Evolutionary conservation across 2,329 filamentous ascomycete species (phyloP), one percentile per base, ranked within the genome.

Genomic region (Pseudonectria buxi): DNA sequence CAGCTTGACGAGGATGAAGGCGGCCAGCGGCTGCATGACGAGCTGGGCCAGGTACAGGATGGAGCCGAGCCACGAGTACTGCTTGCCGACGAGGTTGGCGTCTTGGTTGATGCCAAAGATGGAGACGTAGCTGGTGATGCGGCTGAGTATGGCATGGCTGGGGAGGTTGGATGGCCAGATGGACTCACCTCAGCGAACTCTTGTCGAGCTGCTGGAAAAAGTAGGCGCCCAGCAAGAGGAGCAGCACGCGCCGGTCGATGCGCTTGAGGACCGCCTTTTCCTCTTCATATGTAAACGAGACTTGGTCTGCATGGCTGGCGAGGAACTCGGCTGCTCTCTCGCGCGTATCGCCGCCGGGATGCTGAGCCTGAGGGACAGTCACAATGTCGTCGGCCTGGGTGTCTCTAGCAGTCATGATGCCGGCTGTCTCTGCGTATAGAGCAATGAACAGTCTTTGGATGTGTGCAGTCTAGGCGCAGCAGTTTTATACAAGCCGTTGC

Each of bases 1-100:
- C 1, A 71, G 45, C 45, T 71, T 68, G 24, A 71, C 67, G 6
- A 72, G 59, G 4, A 73, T 47, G 36, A 65, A 64, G 0, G 71
- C 69, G 5, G 69, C 63, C 0, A 71, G 49, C 1, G 70, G 71
- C 44, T 76, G 71, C 56, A 72, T 66, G 6, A 72, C 58, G 4
- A 76, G 63, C 40, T 75, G 70, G 1, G 70, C 69, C 18, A 74
- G 55, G 46, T 77, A 77, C 13, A 77, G 54, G 37, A 77, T 68
- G 0, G 71, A 74, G 1, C 71, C 68, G 1, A 77, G 63, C 71
- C 72, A 76, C 1, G 71, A 74, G 40, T 58, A 62, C 7, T 44
- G 39, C 2, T 36, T 22, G n/a, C 39, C 37, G 2, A 35, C 28
- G 15, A 43, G 32, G 7, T 40, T 37, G 11, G 44, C 40, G 14